Base-by-base conservation (phyloP, 2,329 filamentous ascomycete species). In the Sordariomycetes sp. region DNA sequence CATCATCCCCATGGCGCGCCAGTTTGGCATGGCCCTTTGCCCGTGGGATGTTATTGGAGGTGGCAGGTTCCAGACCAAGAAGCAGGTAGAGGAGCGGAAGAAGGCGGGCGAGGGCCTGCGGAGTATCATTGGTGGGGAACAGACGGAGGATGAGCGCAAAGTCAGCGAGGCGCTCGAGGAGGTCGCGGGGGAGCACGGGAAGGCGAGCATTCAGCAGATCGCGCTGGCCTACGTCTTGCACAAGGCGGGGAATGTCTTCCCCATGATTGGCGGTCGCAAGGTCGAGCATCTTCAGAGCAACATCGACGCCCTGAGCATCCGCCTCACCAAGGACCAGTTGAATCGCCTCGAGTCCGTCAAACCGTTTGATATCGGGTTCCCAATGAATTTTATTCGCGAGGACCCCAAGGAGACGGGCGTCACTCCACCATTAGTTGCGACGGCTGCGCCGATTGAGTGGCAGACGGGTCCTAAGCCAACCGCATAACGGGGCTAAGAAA, bases 31-130 rank as follows among this genome's bases (percentile, higher is more conserved):
- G 82, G 83, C 71, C 24, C 61, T 84, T 3, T 69, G 74, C 0
- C 81, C 83, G 0, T 87, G 81, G 81, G 82, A 80, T 54, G 78
- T 76, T 0, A 68, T 84, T 6, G 80, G 79, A 20, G 74, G 68
- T 69, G 79, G 79, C 48, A 69, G 70, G 57, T 76, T 79, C 66
- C 74, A 78, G 65, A 69, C 71, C 17, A 63, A 65, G 57, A 67
- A 67, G 57, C 64, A 65, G 56, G 34, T 72, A 52, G 67, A 69
- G 58, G 61, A 65, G 57, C 62, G 67, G 35, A 59, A 62, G 58
- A 55, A 66, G 5, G 39, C 55, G 1, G 74, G 72, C 42, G 76
- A 77, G 64, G 70, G 67, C 72, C 63, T 45, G 13, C 39, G 39
- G 15, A 45, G n/a, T 7, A n/a, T 15, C 1, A 4, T 45, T n/a